phyloP scores from a whole-genome alignment of 352 stramenopile genomes.

The Albugo candida region DNA sequence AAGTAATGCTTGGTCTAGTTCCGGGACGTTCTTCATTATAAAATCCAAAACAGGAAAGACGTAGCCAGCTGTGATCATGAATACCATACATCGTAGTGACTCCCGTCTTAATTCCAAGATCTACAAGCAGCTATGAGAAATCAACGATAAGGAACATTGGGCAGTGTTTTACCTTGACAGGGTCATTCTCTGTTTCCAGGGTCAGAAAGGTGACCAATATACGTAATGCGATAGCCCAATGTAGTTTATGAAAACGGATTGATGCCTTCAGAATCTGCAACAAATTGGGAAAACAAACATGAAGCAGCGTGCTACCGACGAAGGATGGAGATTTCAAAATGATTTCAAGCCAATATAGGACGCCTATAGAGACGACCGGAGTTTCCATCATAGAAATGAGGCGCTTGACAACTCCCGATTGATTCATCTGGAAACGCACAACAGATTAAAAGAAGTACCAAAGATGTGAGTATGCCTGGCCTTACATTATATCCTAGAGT shows the following conservation, averaged over 20 bases:
- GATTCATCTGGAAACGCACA: constrained; percentile 43
- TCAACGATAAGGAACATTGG: not conserved
- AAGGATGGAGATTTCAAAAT: constrained; percentile 51
- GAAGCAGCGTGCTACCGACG: constrained; percentile 64
- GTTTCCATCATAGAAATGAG: constrained; percentile 54
- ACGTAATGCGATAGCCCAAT: constrained; percentile 69
- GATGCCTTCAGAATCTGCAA: constrained; percentile 55
- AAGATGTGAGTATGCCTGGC: constrained; percentile 1
- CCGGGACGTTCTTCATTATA: constrained; percentile 51
- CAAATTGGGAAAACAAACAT: constrained; percentile 72
- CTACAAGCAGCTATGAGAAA: constrained; percentile 4
- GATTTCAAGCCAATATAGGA: constrained; percentile 66
- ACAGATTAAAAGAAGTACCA: not conserved
- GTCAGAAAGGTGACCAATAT: constrained; percentile 58
- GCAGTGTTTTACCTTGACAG: constrained; percentile 32
- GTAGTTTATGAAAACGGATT: constrained; percentile 50
- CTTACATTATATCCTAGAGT: constrained; percentile 75
- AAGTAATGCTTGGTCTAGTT: constrained; percentile 65
- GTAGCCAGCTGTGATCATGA: constrained; percentile 76
- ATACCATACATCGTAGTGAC: constrained; percentile 68
- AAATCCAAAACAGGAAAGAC: constrained; percentile 72
- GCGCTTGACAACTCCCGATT: constrained; percentile 64
- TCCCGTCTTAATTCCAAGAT: constrained; percentile 68
- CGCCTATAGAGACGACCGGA: constrained; percentile 71
- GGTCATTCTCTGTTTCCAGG: constrained; percentile 59